Evolutionary conservation across 176 grass and related monocot species (phyloP).

Genomic region (Zoysia japonica): DNA sequence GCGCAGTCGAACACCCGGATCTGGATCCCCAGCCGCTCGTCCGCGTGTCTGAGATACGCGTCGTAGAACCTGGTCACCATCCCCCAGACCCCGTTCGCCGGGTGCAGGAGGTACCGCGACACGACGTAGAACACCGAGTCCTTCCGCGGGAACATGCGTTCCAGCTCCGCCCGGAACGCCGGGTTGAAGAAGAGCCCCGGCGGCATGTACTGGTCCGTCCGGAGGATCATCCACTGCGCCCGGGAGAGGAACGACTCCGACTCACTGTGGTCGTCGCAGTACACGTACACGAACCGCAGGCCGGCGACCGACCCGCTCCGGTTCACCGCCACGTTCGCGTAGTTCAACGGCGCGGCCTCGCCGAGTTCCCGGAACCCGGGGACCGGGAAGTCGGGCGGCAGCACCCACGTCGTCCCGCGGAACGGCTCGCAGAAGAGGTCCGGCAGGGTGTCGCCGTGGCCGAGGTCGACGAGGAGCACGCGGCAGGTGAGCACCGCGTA

Average conservation of each 20-base stretch:
- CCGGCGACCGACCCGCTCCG: not conserved
- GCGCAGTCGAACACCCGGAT: slow-evolving; percentile 53
- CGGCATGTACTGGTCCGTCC: slow-evolving; percentile 59
- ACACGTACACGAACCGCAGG: slow-evolving; percentile 44
- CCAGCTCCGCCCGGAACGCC: slow-evolving; percentile 46
- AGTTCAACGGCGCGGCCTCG: slow-evolving; percentile 42
- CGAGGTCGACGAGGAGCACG: slow-evolving; percentile 53
- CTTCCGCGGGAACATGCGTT: slow-evolving; percentile 48
- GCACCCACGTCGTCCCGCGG: slow-evolving; percentile 53
- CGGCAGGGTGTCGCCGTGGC: slow-evolving; percentile 9
- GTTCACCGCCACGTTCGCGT: slow-evolving; percentile 40
- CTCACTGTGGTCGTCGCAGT: slow-evolving; percentile 52
- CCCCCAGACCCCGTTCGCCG: slow-evolving; percentile 60
- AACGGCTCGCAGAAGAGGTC: slow-evolving; percentile 84
- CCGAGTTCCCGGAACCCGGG: slow-evolving; percentile 25
- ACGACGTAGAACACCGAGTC: slow-evolving; percentile 65
- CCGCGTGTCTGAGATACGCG: slow-evolving; percentile 29
- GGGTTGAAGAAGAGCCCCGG: slow-evolving; percentile 65
- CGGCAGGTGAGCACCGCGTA: slow-evolving; percentile 63
- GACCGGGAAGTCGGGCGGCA: slow-evolving; percentile 60
- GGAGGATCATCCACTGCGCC: slow-evolving; percentile 58
- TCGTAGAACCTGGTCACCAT: slow-evolving; percentile 59
- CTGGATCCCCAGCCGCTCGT: slow-evolving; percentile 58
- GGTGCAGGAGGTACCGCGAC: slow-evolving; percentile 55
- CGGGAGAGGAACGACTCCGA: slow-evolving; percentile 43